These are phyloP conservation scores for Physocladia obscura DNA, from an alignment of 192 early-diverging fungal species.

Conservation along the genomic window DNA sequence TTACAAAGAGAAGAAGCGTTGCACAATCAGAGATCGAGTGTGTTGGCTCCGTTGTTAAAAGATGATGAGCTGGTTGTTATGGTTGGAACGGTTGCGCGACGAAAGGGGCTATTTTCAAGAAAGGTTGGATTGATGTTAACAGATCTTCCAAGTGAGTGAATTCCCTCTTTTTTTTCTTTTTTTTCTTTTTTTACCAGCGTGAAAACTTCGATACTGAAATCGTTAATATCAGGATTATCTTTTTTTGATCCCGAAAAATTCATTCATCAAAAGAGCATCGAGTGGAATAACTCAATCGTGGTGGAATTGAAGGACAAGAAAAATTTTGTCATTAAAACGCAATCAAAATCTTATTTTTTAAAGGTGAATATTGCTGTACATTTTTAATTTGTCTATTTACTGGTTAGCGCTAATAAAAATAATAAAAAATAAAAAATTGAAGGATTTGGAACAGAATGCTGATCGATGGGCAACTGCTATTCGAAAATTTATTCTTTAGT, in stretches of 20 bases:
- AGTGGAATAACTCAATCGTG: conserved; percentile 49
- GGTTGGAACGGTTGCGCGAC: conserved; percentile 55
- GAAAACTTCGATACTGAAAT: no score
- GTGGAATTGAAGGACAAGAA: conserved; percentile 63
- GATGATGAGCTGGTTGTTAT: conserved; percentile 61
- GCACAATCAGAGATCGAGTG: conserved; percentile 25
- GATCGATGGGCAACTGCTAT: conserved; percentile 37
- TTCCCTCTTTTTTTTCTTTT: background rate
- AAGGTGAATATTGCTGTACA: no score
- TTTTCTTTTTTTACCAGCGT: no score
- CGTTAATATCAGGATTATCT: conserved; percentile 36
- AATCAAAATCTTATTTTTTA: conserved; percentile 35
- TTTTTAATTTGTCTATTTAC: no score
- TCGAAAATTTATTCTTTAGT: background rate
- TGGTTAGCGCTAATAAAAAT: no score
- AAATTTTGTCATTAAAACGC: conserved; percentile 63
- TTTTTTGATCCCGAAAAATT: conserved; percentile 65
- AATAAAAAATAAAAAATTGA: no score
- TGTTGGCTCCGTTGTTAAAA: conserved; percentile 42
- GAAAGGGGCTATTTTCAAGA: conserved; percentile 54
- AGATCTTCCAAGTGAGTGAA: conserved; percentile 54
- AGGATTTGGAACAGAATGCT: conserved; percentile 34
- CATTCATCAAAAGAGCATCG: conserved; percentile 59
- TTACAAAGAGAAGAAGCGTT: conserved; percentile 26
- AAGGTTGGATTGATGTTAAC: conserved; percentile 67